A percentile compares a stretch with the other conserved stretches of the same genome.
phyloP scores from a whole-genome alignment of 345 rosid species.

The Linum lewisii region DNA sequence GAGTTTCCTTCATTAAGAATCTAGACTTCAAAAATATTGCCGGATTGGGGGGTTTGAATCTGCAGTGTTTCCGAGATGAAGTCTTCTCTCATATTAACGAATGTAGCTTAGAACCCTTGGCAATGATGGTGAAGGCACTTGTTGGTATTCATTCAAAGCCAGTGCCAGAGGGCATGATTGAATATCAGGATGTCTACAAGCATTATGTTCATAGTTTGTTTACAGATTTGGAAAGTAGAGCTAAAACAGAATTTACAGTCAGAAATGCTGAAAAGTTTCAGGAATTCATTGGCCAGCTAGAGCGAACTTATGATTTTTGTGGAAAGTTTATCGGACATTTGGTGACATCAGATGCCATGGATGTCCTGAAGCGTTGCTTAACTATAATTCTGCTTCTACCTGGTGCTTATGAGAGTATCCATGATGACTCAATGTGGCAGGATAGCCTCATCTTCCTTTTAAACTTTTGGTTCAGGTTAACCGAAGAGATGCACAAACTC shows the following conservation, averaged over 20 bases:
- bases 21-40: conserved; percentile 79
- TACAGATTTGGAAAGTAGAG: conserved; percentile 38
- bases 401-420: conserved; percentile 36
- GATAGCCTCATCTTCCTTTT: conserved; percentile 69
- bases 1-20: conserved; percentile 66
- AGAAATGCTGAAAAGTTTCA: conserved; percentile 62
- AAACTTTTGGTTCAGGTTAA: conserved; percentile 69
- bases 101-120: conserved; percentile 63
- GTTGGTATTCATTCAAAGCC: conserved; percentile 30
- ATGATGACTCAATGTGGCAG: conserved; percentile 92
- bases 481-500: conserved; percentile 69
- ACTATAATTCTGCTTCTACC: conserved; percentile 33
- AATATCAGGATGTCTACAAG: conserved; percentile 66
- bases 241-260: conserved; percentile 30
- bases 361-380: conserved; percentile 53
- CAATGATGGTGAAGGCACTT: conserved; percentile 61
- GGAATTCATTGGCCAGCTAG: conserved; percentile 46
- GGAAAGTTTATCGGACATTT: conserved; percentile 47
- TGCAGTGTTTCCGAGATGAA: conserved; percentile 51
- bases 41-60: conserved; percentile 52
- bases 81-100: conserved; percentile 50
- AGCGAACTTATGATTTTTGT: conserved; percentile 51
- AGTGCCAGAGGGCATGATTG: conserved; percentile 44
- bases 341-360: conserved; percentile 53
- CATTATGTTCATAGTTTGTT: conserved; percentile 44